Evolutionary conservation across 1,284 basidiomycete species (phyloP), one percentile per base, ranked within the genome.

Genomic region (Exobasidium rhododendri): DNA sequence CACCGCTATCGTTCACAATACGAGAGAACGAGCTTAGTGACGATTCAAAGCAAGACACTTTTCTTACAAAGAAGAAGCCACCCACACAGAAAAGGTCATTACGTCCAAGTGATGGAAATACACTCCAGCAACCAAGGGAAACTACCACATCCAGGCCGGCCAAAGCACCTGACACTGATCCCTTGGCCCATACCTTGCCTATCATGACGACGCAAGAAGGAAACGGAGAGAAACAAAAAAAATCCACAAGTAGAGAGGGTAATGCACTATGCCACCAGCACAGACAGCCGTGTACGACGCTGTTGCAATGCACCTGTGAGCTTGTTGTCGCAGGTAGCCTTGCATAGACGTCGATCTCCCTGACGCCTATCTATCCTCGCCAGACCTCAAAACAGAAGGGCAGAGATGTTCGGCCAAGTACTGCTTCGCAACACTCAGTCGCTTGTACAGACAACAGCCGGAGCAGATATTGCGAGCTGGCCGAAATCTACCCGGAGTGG

Each of bases 201-300:
- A n/a, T n/a, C n/a, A n/a, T n/a, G n/a, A n/a, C n/a, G n/a, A n/a
- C n/a, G n/a, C n/a, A n/a, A n/a, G n/a, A n/a, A n/a, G n/a, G n/a
- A n/a, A n/a, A n/a, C n/a, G n/a, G n/a, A n/a, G n/a, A n/a, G n/a
- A n/a, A n/a, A n/a, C n/a, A n/a, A n/a, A n/a, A n/a, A n/a, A n/a
- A n/a, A n/a, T n/a, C n/a, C n/a, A n/a, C n/a, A n/a, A n/a, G n/a
- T n/a, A n/a, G n/a, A n/a, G n/a, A n/a, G n/a, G n/a, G n/a, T n/a
- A n/a, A n/a, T n/a, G n/a, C n/a, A n/a, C n/a, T 60, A n/a, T 60
- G 58, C 31, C 58, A 60, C 29, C 58, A 60, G 56, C 58, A 60
- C 43, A n/a, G 58, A 20, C 24, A 40, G 2, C 22, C 32, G 22
- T 60, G 58, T 32, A 22, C 13, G 11, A 20, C 51, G 22, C n/a